Conservation (phyloP, 2,329 filamentous ascomycete genomes). For the Stagonosporopsis tanaceti region DNA sequence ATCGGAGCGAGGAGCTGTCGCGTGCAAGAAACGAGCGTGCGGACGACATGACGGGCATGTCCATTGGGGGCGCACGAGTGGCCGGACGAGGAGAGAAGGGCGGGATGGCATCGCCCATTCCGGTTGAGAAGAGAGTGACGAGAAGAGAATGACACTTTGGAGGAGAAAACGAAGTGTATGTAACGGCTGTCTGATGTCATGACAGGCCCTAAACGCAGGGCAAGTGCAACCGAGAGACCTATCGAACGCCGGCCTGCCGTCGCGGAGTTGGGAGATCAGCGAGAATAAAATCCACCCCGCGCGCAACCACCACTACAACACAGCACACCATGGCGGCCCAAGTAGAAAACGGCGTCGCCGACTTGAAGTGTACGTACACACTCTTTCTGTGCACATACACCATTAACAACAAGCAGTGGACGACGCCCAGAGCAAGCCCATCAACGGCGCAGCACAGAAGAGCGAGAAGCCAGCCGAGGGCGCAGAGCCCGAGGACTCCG, state of each 20-base stretch:
- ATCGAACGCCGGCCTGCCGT: neutral
- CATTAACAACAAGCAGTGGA: slow-evolving; percentile 42
- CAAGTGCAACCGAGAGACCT: slow-evolving; percentile 19
- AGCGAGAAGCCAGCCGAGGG: slow-evolving; percentile 53
- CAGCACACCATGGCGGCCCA: slow-evolving; percentile 48
- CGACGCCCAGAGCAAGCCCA: slow-evolving; percentile 43
- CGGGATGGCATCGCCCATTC: slow-evolving; percentile 42
- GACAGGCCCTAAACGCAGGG: slow-evolving; percentile 16
- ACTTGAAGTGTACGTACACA: slow-evolving; percentile 46
- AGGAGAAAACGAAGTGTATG: neutral
- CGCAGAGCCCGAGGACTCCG: slow-evolving; percentile 62
- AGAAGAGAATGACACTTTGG: neutral
- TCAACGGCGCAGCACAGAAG: slow-evolving; percentile 40
- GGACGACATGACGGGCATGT: slow-evolving; percentile 29
- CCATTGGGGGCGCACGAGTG: slow-evolving; percentile 24
- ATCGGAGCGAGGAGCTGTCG: slow-evolving; percentile 36
- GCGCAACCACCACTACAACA: slow-evolving; percentile 8
- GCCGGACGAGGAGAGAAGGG: slow-evolving; percentile 25
- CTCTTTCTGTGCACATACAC: neutral
- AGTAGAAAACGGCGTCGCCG: slow-evolving; percentile 47
- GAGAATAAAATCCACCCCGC: slow-evolving; percentile 9
- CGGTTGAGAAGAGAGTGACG: slow-evolving; percentile 3
- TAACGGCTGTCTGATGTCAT: slow-evolving; percentile 37
- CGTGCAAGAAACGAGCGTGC: neutral
- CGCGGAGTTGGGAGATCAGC: slow-evolving; percentile 27